Evolutionary conservation across 2,329 filamentous ascomycete species (phyloP).

Genomic region (Trichoderma brevicompactum): DNA sequence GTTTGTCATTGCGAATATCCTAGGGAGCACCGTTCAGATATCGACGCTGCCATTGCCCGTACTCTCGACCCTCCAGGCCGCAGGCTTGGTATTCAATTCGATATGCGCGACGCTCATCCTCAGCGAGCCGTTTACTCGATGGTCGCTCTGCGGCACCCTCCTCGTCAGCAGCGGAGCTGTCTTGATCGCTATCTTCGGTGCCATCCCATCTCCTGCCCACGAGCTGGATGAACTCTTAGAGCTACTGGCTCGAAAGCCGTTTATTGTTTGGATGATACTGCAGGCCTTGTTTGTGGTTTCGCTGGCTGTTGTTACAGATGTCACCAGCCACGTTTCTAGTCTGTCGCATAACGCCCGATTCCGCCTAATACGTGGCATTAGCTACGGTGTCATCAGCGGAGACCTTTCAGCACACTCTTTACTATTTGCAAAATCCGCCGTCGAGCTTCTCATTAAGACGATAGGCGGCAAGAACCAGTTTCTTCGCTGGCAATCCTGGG

Average conservation of each 20-base stretch:
- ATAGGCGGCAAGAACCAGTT: slow-evolving; percentile 91
- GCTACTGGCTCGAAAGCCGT: slow-evolving; percentile 73
- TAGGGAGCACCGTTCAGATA: slow-evolving; percentile 96
- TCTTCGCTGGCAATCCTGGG: slow-evolving; percentile 92
- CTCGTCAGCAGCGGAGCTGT: slow-evolving; percentile 88
- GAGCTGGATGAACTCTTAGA: slow-evolving; percentile 79
- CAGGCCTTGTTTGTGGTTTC: slow-evolving; percentile 74
- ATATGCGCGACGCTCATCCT: slow-evolving; percentile 94
- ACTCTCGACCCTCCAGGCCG: slow-evolving; percentile 91
- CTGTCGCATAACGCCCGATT: slow-evolving; percentile 66
- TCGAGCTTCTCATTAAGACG: slow-evolving; percentile 88
- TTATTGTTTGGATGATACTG: slow-evolving; percentile 85
- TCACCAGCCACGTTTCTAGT: slow-evolving; percentile 56
- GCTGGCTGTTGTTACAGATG: slow-evolving; percentile 67
- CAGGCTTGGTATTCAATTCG: slow-evolving; percentile 96
- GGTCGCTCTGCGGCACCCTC: slow-evolving; percentile 87
- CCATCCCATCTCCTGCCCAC: slow-evolving; percentile 91
- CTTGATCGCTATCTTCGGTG: slow-evolving; percentile 90
- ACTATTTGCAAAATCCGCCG: slow-evolving; percentile 92
- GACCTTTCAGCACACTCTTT: slow-evolving; percentile 93
- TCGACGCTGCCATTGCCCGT: slow-evolving; percentile 93
- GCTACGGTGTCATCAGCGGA: slow-evolving; percentile 87
- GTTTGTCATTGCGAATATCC: slow-evolving; percentile 92
- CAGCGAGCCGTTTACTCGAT: slow-evolving; percentile 89
- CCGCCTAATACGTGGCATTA: slow-evolving; percentile 78